Percentiles rank a stretch among this genome's conserved stretches.
Conservation (phyloP, 768 basidiomycete genomes). For the Boletus vermiculosoides region DNA sequence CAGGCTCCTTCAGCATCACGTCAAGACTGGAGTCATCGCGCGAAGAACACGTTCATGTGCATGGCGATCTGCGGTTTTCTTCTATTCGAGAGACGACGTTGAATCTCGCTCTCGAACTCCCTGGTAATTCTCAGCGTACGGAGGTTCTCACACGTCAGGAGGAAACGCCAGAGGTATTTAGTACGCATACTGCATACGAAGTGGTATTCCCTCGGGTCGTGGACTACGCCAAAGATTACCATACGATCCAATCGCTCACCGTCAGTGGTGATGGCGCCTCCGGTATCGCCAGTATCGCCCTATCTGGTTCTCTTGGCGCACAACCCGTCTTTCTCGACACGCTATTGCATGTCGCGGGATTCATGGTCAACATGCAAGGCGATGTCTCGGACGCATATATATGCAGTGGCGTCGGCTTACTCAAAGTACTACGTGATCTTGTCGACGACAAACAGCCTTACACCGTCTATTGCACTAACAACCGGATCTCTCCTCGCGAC, state of each 20-base stretch:
- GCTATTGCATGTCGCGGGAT: constrained; percentile 67
- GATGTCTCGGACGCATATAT: constrained; percentile 56
- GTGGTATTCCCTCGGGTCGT: constrained; percentile 70
- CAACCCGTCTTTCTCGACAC: constrained; percentile 66
- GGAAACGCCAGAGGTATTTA: constrained; percentile 45
- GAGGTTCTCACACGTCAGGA: constrained; percentile 29
- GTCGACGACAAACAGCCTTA: constrained; percentile 44
- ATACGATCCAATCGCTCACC: constrained; percentile 53
- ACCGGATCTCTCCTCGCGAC: constrained; percentile 42
- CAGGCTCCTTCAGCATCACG: constrained; percentile 45
- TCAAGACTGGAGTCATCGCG: constrained; percentile 37
- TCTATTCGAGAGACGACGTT: constrained; percentile 29
- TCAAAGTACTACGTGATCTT: constrained; percentile 45
- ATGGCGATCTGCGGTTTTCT: constrained; percentile 46
- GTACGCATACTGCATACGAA: constrained; percentile 57
- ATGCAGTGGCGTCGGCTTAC: constrained; percentile 52
- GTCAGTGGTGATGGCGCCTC: constrained; percentile 48
- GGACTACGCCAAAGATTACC: constrained; percentile 57
- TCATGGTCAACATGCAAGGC: constrained; percentile 61
- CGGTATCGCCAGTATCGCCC: constrained; percentile 48
- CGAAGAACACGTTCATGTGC: constrained; percentile 41
- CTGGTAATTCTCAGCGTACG: constrained; percentile 36
- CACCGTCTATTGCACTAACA: constrained; percentile 50
- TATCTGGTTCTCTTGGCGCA: constrained; percentile 42
- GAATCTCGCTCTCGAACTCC: constrained; percentile 40